phyloP scores from a whole-genome alignment of 805 yeast genomes.

The Candida nanaspora region DNA sequence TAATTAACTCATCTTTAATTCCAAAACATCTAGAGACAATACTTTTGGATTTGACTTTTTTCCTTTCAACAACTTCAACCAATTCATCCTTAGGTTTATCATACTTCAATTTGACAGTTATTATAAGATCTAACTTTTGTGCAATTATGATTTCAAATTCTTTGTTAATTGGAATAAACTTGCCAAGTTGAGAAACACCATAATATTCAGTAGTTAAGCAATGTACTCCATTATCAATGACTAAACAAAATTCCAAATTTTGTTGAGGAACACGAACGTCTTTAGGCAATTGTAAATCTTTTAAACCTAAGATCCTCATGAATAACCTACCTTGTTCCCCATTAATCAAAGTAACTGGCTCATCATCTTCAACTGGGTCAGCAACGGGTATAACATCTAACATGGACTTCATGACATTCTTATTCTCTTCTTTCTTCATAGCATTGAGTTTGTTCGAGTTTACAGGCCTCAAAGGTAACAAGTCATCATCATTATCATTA shows the following conservation, averaged over 20 bases:
- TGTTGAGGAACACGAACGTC: constrained; percentile 24
- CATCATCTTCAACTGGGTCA: background rate
- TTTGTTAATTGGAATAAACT: constrained; percentile 40
- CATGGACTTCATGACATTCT: constrained; percentile 1
- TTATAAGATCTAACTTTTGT: constrained; percentile 50
- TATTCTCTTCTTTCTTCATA: constrained; percentile 1
- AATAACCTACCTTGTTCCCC: constrained; percentile 46
- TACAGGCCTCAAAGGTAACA: too few species aligned
- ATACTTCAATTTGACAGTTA: constrained; percentile 68
- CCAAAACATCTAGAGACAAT: constrained; percentile 25
- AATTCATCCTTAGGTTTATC: constrained; percentile 41
- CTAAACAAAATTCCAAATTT: constrained; percentile 42
- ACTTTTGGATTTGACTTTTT: constrained; percentile 24
- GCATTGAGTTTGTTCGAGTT: too few species aligned
- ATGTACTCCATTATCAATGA: constrained; percentile 78
- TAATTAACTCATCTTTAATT: constrained; percentile 35
- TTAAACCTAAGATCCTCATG: constrained; percentile 39
- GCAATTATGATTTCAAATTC: constrained; percentile 75
- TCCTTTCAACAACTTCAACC: constrained; percentile 55
- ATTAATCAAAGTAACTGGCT: constrained; percentile 9
- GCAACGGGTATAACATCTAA: background rate
- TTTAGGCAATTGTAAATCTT: constrained; percentile 41
- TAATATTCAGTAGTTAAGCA: constrained; percentile 53
- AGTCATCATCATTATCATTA: background rate
- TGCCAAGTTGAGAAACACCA: constrained; percentile 18